These are phyloP conservation scores for Pleurotus tuber-regium DNA, from an alignment of 768 basidiomycete genomes.

Conservation along the genomic window DNA sequence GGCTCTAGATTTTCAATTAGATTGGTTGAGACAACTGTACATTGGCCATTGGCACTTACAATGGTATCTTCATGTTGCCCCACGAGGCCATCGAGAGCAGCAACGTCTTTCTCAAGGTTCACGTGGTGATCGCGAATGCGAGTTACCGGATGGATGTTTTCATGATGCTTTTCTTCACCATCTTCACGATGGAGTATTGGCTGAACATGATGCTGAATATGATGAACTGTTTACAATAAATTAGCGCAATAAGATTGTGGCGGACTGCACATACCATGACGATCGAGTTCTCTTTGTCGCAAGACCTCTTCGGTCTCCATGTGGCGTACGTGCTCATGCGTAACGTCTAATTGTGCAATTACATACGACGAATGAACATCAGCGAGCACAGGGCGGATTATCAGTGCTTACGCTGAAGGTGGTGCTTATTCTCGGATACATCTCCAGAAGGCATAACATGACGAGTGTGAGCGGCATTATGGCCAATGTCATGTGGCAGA, in stretches of 20 bases:
- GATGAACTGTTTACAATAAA: too few species aligned
- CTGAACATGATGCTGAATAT: slow-evolving; percentile 36
- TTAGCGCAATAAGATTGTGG: too few species aligned
- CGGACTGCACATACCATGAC: too few species aligned
- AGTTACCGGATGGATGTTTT: slow-evolving; percentile 26
- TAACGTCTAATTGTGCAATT: too few species aligned
- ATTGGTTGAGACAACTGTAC: too few species aligned
- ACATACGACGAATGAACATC: too few species aligned
- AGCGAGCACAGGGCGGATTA: too few species aligned
- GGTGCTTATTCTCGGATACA: neutral
- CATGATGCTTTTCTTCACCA: slow-evolving; percentile 23
- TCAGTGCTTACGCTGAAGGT: neutral
- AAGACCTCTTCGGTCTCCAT: slow-evolving; percentile 29
- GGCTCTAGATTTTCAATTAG: too few species aligned
- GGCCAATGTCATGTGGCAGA: neutral
- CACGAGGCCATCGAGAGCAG: slow-evolving; percentile 27
- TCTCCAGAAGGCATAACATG: neutral
- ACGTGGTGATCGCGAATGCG: slow-evolving; percentile 25
- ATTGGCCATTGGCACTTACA: slow-evolving; percentile 15
- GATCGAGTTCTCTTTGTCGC: slow-evolving; percentile 29
- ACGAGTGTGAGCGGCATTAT: neutral
- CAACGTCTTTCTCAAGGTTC: slow-evolving; percentile 26
- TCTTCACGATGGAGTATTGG: slow-evolving; percentile 27
- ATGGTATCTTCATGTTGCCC: slow-evolving; percentile 24
- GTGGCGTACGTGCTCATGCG: slow-evolving; percentile 27